phyloP scores from a whole-genome alignment of 345 rosid species.

The Turnera subulata region DNA sequence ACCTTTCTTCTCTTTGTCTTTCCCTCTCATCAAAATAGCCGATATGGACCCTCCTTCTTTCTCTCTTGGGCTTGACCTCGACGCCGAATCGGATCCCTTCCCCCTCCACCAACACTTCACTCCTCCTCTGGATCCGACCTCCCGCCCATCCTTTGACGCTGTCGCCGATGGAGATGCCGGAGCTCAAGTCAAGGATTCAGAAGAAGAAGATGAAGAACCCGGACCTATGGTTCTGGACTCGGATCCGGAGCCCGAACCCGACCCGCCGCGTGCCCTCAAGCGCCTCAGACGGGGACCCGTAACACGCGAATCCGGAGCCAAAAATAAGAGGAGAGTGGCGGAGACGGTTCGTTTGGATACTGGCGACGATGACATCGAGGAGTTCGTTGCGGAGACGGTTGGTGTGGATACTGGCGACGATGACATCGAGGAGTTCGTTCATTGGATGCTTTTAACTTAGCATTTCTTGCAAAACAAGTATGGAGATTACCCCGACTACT shows the following conservation, averaged over 20 bases:
- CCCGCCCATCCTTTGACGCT: constrained; percentile 14
- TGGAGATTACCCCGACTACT: no score
- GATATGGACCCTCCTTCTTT: constrained; percentile 84
- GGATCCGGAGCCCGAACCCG: constrained; percentile 35
- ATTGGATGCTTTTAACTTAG: no score
- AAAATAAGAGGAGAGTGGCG: constrained; percentile 13
- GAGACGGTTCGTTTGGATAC: constrained; percentile 8
- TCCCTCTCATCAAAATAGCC: constrained; percentile 39
- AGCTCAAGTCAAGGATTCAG: constrained; percentile 19
- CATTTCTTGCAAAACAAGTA: no score
- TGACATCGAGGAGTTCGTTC: constrained; percentile 78
- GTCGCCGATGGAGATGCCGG: constrained; percentile 12
- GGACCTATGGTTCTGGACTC: constrained; percentile 32
- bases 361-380: constrained; percentile 74
- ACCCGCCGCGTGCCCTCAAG: constrained; percentile 45
- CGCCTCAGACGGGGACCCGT: constrained; percentile 52
- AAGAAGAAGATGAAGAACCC: neutral
- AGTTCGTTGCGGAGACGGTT: constrained; percentile 42
- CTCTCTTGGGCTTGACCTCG: constrained; percentile 75
- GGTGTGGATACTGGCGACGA: constrained; percentile 38
- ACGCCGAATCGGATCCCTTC: no score
- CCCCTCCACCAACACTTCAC: neutral
- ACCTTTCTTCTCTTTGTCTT: neutral
- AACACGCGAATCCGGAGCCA: neutral
- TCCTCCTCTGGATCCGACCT: neutral